Conservation (phyloP, 225 moss, liverwort and hornwort species). For the Marchantia polymorpha region DNA sequence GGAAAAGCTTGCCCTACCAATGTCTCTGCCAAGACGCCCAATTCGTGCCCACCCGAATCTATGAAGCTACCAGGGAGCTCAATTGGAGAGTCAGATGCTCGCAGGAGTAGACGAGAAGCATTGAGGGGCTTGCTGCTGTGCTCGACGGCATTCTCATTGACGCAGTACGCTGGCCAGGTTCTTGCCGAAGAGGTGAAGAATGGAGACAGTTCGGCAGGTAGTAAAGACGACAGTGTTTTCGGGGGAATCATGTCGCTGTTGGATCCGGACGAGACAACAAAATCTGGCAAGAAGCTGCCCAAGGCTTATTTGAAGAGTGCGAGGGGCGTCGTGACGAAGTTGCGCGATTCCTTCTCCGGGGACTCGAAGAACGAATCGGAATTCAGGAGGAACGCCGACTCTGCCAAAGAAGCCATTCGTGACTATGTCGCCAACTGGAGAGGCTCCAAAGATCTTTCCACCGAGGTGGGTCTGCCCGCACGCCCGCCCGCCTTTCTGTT, state of each 20-base stretch:
- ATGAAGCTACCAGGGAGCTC: background rate
- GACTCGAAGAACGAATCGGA: constrained; percentile 59
- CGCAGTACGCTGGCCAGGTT: constrained; percentile 11
- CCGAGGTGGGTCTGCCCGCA: constrained; percentile 49
- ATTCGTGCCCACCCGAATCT: constrained; percentile 16
- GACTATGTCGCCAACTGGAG: constrained; percentile 83
- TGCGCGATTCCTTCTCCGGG: constrained; percentile 71
- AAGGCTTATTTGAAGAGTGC: constrained; percentile 93
- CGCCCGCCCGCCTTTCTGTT: background rate
- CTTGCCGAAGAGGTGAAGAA: constrained; percentile 27
- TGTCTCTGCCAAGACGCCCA: constrained; percentile 20
- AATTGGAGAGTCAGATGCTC: constrained; percentile 9
- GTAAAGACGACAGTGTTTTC: constrained; percentile 27
- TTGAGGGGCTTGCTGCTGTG: constrained; percentile 13
- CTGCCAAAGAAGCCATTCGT: constrained; percentile 86
- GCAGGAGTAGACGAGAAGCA: constrained; percentile 26
- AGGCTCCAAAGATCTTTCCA: constrained; percentile 61
- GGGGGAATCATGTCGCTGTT: constrained; percentile 66
- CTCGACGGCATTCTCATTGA: constrained; percentile 1
- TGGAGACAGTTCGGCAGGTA: background rate
- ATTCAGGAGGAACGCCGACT: constrained; percentile 86
- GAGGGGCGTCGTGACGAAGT: constrained; percentile 69
- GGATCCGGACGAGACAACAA: constrained; percentile 78
- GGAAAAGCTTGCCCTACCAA: background rate
- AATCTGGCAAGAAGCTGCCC: constrained; percentile 80